These are phyloP conservation scores for Rutstroemia sp. DNA, from an alignment of 2,329 filamentous ascomycete genomes.

Conservation along the genomic window DNA sequence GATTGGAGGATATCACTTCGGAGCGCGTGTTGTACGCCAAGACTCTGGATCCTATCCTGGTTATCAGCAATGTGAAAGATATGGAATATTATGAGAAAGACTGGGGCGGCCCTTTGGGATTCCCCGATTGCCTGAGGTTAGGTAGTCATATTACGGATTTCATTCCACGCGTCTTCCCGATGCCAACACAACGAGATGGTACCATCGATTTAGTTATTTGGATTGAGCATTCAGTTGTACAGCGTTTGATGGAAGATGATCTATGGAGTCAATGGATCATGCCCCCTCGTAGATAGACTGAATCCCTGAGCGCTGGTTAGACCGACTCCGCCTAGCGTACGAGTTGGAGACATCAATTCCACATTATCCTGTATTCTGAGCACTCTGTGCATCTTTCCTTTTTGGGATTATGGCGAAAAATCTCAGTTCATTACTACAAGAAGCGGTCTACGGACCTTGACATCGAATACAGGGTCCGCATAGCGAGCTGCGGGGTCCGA, in stretches of 20 bases:
- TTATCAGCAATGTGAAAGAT: constrained; percentile 3
- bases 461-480: too few relatives aligned
- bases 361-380: too few relatives aligned
- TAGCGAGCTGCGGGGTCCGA: not conserved
- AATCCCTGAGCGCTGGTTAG: fast-evolving
- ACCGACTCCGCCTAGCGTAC: too few relatives aligned
- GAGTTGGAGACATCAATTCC: too few relatives aligned
- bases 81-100: not conserved
- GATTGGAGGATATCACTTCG: not conserved
- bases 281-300: not conserved
- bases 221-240: not conserved
- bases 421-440: too few relatives aligned
- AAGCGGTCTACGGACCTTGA: too few relatives aligned
- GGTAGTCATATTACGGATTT: not conserved
- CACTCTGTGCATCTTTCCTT: too few relatives aligned
- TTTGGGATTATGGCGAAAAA: too few relatives aligned
- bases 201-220: not conserved
- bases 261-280: not conserved
- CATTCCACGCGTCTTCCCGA: not conserved
- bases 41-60: not conserved
- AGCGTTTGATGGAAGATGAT: constrained; percentile 1
- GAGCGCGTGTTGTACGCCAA: not conserved
- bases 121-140: not conserved
- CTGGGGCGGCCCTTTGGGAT: not conserved
- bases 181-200: not conserved